Percentiles rank a stretch among this genome's conserved stretches.
These are phyloP conservation scores for Fraxinus dipetala DNA, from an alignment of 305 asterid genomes.

Conservation along the genomic window DNA sequence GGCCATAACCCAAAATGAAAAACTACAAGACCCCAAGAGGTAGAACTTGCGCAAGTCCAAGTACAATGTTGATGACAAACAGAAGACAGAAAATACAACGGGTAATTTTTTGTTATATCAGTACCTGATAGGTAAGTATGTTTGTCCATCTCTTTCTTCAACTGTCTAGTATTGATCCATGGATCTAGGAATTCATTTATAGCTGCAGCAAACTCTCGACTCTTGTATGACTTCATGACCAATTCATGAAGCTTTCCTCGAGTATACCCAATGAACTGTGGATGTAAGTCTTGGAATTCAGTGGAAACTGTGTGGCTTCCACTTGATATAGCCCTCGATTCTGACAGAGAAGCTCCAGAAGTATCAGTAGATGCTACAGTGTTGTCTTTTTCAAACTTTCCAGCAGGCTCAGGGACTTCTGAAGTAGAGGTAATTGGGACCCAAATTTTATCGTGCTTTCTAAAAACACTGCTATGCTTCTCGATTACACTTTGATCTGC, in stretches of 20 bases:
- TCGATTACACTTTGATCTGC: constrained; percentile 79
- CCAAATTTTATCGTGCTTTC: constrained; percentile 88
- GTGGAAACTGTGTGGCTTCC: constrained; percentile 35
- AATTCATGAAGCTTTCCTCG: constrained; percentile 96
- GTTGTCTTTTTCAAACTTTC: constrained; percentile 33
- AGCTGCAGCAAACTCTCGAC: constrained; percentile 98
- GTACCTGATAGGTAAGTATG: constrained; percentile 60
- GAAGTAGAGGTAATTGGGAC: constrained; percentile 62
- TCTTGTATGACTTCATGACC: constrained; percentile 95
- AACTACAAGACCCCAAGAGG: background rate
- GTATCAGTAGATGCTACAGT: constrained; percentile 25
- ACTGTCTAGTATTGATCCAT: constrained; percentile 89
- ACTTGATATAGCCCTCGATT: constrained; percentile 29
- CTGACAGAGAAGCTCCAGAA: constrained; percentile 36
- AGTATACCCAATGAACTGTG: constrained; percentile 92
- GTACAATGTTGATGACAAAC: constrained; percentile 4
- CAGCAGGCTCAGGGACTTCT: constrained; percentile 38
- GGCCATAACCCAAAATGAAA: background rate
- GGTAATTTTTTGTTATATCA: background rate
- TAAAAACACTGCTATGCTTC: constrained; percentile 71
- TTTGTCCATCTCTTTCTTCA: constrained; percentile 79
- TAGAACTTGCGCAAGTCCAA: background rate
- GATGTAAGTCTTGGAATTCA: constrained; percentile 70
- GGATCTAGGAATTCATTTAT: constrained; percentile 98
- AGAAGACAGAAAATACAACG: background rate